These are phyloP conservation scores for Drechslerella dactyloides DNA, from an alignment of 2,329 filamentous ascomycete species.

Conservation along the genomic window DNA sequence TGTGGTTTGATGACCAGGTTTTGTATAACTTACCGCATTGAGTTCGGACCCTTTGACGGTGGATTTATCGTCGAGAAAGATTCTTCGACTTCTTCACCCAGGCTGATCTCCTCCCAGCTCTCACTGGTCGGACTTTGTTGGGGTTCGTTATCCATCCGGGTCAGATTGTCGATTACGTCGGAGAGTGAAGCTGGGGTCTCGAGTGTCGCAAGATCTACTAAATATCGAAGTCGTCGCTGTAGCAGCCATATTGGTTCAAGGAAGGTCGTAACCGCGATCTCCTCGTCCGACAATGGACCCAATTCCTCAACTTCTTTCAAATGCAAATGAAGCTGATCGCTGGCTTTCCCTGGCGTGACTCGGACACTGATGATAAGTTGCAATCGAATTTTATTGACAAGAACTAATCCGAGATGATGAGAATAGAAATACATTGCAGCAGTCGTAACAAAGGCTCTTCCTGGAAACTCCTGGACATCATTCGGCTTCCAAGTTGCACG, in stretches of 20 bases:
- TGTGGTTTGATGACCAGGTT: not conserved
- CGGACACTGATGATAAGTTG: conserved; percentile 85
- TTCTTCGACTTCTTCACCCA: conserved; percentile 55
- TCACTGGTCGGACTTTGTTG: conserved; percentile 76
- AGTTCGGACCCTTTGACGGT: conserved; percentile 2
- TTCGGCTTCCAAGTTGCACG: conserved; percentile 85
- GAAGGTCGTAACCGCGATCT: conserved; percentile 90
- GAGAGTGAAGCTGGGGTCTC: conserved; percentile 72
- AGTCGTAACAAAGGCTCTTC: conserved; percentile 85
- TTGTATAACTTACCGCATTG: conserved; percentile 52
- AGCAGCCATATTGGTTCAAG: conserved; percentile 83
- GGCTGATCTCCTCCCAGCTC: conserved; percentile 84
- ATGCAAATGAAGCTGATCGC: conserved; percentile 90
- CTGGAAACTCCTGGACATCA: conserved; percentile 77
- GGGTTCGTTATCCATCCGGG: conserved; percentile 72
- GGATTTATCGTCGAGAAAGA: not conserved
- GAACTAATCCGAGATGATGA: conserved; percentile 86
- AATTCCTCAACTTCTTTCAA: conserved; percentile 51
- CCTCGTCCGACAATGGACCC: conserved; percentile 68
- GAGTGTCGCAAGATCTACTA: conserved; percentile 66
- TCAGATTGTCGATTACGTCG: conserved; percentile 72
- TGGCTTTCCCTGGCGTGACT: conserved; percentile 84
- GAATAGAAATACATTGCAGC: conserved; percentile 95
- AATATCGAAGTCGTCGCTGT: conserved; percentile 80
- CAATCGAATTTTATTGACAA: conserved; percentile 78